These are phyloP conservation scores for Lactuca sativa DNA, from an alignment of 129 eudicot species.

Conservation along the genomic window DNA sequence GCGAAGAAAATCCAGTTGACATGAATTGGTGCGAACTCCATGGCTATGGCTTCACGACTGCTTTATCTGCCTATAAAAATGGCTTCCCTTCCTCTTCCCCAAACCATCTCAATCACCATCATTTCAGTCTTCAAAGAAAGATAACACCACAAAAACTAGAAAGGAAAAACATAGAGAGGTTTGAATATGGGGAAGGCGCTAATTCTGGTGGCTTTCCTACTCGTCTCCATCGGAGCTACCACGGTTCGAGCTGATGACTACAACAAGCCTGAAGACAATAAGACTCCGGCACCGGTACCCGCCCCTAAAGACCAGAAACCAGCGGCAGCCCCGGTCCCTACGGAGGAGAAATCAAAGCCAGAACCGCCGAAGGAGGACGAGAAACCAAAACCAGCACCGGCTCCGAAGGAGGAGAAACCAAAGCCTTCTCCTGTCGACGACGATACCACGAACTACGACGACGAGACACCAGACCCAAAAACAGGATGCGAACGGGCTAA, in stretches of 20 bases:
- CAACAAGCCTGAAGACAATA: slow-evolving; percentile 19
- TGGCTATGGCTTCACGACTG: background rate
- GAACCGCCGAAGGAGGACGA: slow-evolving; percentile 5
- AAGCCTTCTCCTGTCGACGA: slow-evolving; percentile 25
- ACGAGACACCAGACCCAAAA: slow-evolving; percentile 34
- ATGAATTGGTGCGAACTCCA: slow-evolving; percentile 30
- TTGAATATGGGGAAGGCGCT: slow-evolving; percentile 30
- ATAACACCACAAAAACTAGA: background rate
- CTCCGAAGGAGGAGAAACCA: background rate
- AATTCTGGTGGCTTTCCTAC: slow-evolving; percentile 45
- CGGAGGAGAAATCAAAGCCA: background rate
- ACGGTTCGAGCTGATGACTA: slow-evolving; percentile 28
- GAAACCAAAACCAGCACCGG: slow-evolving; percentile 7
- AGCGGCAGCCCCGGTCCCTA: slow-evolving; percentile 13
- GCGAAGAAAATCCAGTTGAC: slow-evolving; percentile 18
- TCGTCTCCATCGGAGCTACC: slow-evolving; percentile 37
- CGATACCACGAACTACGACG: slow-evolving; percentile 33
- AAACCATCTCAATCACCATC: slow-evolving; percentile 1
- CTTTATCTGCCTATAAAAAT: slow-evolving; percentile 28
- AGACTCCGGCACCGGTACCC: background rate
- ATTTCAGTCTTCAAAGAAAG: background rate
- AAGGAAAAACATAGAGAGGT: background rate
- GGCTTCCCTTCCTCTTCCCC: background rate
- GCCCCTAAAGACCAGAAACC: slow-evolving; percentile 8
- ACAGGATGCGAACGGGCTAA: slow-evolving; percentile 46